Base-by-base conservation (phyloP, 2,329 filamentous ascomycete genomes). In the Bisporella sp. region DNA sequence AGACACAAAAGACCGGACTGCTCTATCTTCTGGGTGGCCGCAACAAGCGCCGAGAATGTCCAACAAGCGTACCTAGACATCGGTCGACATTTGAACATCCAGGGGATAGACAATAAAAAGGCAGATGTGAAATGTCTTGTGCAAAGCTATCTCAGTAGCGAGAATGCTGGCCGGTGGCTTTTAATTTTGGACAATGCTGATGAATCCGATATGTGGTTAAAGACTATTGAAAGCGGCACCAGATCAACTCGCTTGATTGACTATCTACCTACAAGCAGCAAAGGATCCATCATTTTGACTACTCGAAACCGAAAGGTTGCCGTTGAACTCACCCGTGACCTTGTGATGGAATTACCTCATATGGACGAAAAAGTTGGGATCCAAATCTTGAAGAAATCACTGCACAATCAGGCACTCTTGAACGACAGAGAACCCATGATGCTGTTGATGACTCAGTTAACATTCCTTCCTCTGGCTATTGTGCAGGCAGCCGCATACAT, bases 401-500 rank as follows among this genome's bases (percentile, higher is more conserved):
- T 8, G 21, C 11, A 7, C 21, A 21, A 42, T 8, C 41, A 6
- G 6, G 13, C 7, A 7, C 41, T 42, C 21, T 8, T 8, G 6
- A 42, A 8, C 7, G 7, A 42, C 13, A 13, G 13, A 21, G 7
- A 42, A 8, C 7, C 7, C 21, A 21, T 13, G 21, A 42, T 8
- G 21, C 8, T 13, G 7, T 29, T 42, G 21, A 7, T 42, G 7
- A 42, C 7, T 6, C 11, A 42, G 41, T 13, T 42, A 6, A 42
- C 41, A 6, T 42, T 8, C 41, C 41, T 42, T 42, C 41, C 41
- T n/a, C 41, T 42, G 6, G 41, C 41, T 29, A 42, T 42, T 42
- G 41, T 42, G 7, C 41, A 42, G 21, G 41, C 41, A n/a, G 11
- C 41, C 6, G 41, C 41, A 29, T 42, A 42, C 41, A 68, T 32